A percentile compares a stretch with the other conserved stretches of the same genome.
phyloP scores from a whole-genome alignment of 257 asterid species.

The Anisodus tanguticus region DNA sequence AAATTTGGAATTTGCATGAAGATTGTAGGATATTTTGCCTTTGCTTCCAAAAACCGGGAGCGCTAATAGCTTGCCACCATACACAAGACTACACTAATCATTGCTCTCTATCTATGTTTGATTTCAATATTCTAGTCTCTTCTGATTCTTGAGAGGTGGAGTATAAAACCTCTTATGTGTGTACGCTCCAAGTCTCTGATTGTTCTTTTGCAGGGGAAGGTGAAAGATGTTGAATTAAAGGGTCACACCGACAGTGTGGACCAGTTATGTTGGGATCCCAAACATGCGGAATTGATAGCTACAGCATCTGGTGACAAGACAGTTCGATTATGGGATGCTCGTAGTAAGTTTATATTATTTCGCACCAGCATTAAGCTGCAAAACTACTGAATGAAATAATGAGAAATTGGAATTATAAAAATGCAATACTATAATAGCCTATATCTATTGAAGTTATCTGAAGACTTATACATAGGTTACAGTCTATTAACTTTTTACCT shows the following conservation, averaged over 20 bases:
- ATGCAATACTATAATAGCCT: slow-evolving; percentile 4
- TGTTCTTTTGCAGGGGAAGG: slow-evolving; percentile 68
- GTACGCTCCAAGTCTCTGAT: slow-evolving; percentile 9
- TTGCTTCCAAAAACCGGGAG: neutral
- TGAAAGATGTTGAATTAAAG: slow-evolving; percentile 85
- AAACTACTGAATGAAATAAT: neutral
- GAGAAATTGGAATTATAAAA: slow-evolving; percentile 5
- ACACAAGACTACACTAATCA: too few relatives aligned
- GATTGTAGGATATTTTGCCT: neutral
- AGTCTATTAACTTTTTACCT: too few relatives aligned
- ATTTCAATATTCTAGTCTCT: neutral
- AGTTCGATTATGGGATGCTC: slow-evolving; percentile 99
- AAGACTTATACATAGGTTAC: neutral
- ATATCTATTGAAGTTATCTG: slow-evolving; percentile 18
- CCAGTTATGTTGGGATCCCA: slow-evolving; percentile 99
- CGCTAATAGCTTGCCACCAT: too few relatives aligned
- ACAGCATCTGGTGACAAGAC: slow-evolving; percentile 99
- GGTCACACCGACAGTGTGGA: slow-evolving; percentile 98
- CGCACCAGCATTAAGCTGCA: neutral
- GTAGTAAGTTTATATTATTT: slow-evolving; percentile 63
- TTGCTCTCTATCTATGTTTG: too few relatives aligned
- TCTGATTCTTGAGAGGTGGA: slow-evolving; percentile 18
- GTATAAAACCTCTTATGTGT: neutral
- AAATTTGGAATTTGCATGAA: slow-evolving; percentile 4
- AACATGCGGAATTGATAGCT: slow-evolving; percentile 92